A percentile compares a stretch with the other conserved stretches of the same genome.
These are phyloP conservation scores for Arabidopsis arenosa DNA, from an alignment of 345 rosid species.

Conservation along the genomic window DNA sequence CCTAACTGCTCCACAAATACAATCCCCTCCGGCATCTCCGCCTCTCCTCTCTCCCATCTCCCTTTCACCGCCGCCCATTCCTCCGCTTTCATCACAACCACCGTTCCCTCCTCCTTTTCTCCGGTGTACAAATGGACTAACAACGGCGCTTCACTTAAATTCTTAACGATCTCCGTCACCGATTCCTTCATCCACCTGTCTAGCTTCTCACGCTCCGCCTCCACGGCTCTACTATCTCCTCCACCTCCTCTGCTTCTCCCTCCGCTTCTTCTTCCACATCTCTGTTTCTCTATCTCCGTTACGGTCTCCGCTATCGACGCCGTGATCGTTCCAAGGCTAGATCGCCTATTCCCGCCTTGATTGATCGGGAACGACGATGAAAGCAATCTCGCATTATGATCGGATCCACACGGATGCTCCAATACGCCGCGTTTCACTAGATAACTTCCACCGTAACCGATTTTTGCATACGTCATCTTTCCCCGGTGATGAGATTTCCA, in stretches of 20 bases:
- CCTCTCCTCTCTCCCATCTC: conserved; percentile 46
- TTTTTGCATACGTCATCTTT: conserved; percentile 34
- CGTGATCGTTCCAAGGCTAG: conserved; percentile 28
- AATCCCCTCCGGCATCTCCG: conserved; percentile 47
- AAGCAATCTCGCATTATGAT: conserved; percentile 34
- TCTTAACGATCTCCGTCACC: conserved; percentile 45
- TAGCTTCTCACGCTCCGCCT: conserved; percentile 38
- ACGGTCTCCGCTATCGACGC: conserved; percentile 37
- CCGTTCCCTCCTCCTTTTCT: conserved; percentile 35
- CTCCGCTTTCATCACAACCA: conserved; percentile 46
- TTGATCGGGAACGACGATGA: conserved; percentile 29
- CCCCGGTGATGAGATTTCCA: conserved; percentile 16
- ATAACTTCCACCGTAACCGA: conserved; percentile 42
- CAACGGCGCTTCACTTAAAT: conserved; percentile 41
- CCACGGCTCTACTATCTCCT: conserved; percentile 32
- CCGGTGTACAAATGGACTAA: conserved; percentile 33
- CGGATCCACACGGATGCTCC: conserved; percentile 34
- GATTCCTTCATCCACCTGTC: conserved; percentile 48
- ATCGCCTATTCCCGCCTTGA: conserved; percentile 15
- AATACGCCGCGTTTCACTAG: conserved; percentile 44
- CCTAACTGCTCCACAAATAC: conserved; percentile 44
- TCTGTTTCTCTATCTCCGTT: conserved; percentile 38
- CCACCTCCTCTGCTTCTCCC: background rate
- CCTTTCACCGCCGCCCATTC: conserved; percentile 43
- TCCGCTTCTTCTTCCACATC: conserved; percentile 25